phyloP scores from a whole-genome alignment of 257 asterid species.

The Fraxinus americana region DNA sequence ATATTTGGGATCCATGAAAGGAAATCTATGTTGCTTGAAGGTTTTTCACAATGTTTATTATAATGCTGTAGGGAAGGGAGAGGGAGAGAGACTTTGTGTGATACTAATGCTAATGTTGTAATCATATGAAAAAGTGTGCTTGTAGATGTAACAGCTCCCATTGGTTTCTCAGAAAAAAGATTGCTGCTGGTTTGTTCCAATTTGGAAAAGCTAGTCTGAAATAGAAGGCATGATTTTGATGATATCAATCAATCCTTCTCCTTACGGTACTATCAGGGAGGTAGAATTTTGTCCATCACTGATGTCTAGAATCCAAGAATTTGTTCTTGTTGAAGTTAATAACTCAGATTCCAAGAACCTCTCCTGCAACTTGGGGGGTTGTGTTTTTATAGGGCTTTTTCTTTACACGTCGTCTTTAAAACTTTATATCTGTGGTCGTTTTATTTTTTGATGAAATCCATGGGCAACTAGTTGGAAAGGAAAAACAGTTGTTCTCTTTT shows the following conservation, averaged over 20 bases:
- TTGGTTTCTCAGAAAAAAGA: neutral
- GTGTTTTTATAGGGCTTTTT: neutral
- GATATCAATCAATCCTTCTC: neutral
- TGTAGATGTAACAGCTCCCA: neutral
- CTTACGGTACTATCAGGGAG: neutral
- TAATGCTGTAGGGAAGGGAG: neutral
- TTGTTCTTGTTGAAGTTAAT: neutral
- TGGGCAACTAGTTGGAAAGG: neutral
- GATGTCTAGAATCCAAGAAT: conserved; percentile 3
- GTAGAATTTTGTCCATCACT: neutral
- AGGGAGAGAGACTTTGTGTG: neutral
- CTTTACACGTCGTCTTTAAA: neutral
- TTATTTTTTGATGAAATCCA: neutral
- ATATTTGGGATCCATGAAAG: neutral
- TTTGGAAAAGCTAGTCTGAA: neutral
- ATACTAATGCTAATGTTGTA: neutral
- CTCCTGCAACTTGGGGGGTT: too few species aligned
- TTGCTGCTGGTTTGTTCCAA: neutral
- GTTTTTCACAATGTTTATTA: neutral
- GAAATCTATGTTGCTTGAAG: neutral
- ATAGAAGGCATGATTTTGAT: neutral
- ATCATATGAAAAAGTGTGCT: neutral
- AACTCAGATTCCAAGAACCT: neutral
- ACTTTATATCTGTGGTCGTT: neutral
- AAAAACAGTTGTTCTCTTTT: neutral